Conservation (phyloP, 2,329 filamentous ascomycete genomes). For the Phaeosphaeriaceae sp. region DNA sequence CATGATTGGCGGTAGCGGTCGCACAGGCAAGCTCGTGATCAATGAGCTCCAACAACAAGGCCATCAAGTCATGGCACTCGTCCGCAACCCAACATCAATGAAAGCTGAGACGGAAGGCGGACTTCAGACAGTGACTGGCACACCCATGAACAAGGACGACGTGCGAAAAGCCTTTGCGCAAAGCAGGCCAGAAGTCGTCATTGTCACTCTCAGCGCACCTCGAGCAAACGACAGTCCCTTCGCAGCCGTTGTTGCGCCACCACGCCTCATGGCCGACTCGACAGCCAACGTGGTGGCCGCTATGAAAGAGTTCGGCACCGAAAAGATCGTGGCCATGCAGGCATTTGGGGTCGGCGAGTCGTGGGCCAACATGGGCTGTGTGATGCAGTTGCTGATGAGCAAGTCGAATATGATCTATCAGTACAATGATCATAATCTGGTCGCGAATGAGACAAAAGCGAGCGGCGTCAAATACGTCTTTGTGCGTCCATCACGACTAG, state of each 20-base stretch:
- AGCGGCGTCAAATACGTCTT: conserved; percentile 53
- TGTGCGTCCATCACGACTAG: conserved; percentile 56
- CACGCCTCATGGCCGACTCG: conserved; percentile 57
- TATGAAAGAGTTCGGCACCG: conserved; percentile 49
- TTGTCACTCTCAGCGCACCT: conserved; percentile 60
- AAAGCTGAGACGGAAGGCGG: conserved; percentile 17
- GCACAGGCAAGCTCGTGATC: conserved; percentile 56
- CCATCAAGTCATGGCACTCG: conserved; percentile 58
- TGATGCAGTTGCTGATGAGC: conserved; percentile 56
- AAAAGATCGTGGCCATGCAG: conserved; percentile 60
- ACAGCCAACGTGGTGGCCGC: conserved; percentile 47
- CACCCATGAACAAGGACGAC: conserved; percentile 46
- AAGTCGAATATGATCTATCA: conserved; percentile 57
- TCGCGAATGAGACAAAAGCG: conserved; percentile 53
- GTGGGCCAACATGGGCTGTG: conserved; percentile 51
- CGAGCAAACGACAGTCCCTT: conserved; percentile 59
- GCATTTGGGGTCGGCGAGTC: conserved; percentile 60
- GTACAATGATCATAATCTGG: conserved; percentile 58
- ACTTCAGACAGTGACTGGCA: conserved; percentile 53
- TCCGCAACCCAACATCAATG: conserved; percentile 51
- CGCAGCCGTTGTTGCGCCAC: conserved; percentile 53
- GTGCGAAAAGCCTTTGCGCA: conserved; percentile 47
- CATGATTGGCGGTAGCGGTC: conserved; percentile 58
- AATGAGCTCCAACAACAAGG: conserved; percentile 48
- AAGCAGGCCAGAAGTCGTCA: conserved; percentile 47